phyloP scores from a whole-genome alignment of 2,329 filamentous ascomycete species.

The Trichophyton schoenleinii region DNA sequence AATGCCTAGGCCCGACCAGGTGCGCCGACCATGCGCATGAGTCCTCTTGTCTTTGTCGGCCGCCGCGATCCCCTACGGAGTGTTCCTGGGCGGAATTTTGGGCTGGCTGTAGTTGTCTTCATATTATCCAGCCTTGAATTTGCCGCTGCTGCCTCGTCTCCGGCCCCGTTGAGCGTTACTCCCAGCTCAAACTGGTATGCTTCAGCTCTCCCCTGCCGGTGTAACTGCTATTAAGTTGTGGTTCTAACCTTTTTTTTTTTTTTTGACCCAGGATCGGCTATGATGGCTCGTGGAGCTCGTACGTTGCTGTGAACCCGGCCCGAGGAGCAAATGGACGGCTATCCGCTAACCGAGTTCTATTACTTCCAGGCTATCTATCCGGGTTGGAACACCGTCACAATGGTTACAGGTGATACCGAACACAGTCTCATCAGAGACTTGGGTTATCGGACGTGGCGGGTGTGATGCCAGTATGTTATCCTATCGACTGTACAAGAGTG shows the following conservation, averaged over 20 bases:
- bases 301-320: not conserved
- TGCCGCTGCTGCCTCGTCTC: not conserved
- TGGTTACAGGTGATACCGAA: constrained; percentile 21
- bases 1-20: not conserved
- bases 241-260: not conserved
- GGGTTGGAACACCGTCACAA: constrained; percentile 21
- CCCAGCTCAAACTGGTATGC: constrained; percentile 9
- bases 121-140: not conserved
- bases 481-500: not conserved
- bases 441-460: constrained; percentile 19
- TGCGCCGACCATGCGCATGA: constrained; percentile 2
- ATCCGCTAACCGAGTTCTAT: not conserved
- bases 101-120: constrained; percentile 1
- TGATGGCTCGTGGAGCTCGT: constrained; percentile 21
- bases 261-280: constrained; percentile 11
- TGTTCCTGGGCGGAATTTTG: not conserved
- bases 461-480: constrained; percentile 19
- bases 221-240: too few relatives aligned
- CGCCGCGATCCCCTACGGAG: not conserved
- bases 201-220: not conserved
- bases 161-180: constrained; percentile 8
- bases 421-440: constrained; percentile 20
- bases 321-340: not conserved
- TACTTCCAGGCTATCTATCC: constrained; percentile 15
- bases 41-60: not conserved